Evolutionary conservation across 2,329 filamentous ascomycete species (phyloP), one percentile per base, ranked within the genome.

Genomic region (Ascomycota sp.): DNA sequence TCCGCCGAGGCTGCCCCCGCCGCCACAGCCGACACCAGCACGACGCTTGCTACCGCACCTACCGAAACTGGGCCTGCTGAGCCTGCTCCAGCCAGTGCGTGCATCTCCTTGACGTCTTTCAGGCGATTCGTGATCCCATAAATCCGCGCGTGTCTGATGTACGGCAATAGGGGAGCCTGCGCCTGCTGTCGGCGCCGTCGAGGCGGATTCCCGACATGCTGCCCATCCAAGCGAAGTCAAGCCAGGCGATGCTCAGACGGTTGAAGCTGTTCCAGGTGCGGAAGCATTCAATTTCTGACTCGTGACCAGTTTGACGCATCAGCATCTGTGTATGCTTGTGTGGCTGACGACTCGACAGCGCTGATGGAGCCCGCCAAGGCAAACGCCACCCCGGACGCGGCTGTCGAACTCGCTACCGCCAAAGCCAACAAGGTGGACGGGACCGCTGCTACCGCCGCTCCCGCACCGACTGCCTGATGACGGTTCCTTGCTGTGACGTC

Each of bases 1-100:
- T 37, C 44, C 5, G 33, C 38, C 20, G 38, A 43, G 25, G 36
- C 40, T 8, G 25, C n/a, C n/a, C n/a, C 35, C 20, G 36, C 42
- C 4, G 34, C 42, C 13, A 32, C 43, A 10, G 35, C 44, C 23
- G 36, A 46, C 8, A 47, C 52, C 20, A 33, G 38, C 20, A 38
- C 41, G 8, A 35, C 43, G 20, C 32, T 45, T 21, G 39, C 46
- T 17, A 35, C 44, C n/a, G 48, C 47, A 32, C 39, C 48, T 8
- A 46, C 50, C 32, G 53, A 50, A 44, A 48, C 52, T 6, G 50
- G 53, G 40, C 41, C 43, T 26, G 37, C 45, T 13, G 41, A 45
- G 22, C 36, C 50, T 24, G 44, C 41, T 25, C 44, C 46, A 5
- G 44, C 43, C 27, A 38, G 46, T 50, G 43, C 29, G 45, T 45